Base-by-base conservation (phyloP, 2,329 filamentous ascomycete genomes). In the Penicillium italicum region DNA sequence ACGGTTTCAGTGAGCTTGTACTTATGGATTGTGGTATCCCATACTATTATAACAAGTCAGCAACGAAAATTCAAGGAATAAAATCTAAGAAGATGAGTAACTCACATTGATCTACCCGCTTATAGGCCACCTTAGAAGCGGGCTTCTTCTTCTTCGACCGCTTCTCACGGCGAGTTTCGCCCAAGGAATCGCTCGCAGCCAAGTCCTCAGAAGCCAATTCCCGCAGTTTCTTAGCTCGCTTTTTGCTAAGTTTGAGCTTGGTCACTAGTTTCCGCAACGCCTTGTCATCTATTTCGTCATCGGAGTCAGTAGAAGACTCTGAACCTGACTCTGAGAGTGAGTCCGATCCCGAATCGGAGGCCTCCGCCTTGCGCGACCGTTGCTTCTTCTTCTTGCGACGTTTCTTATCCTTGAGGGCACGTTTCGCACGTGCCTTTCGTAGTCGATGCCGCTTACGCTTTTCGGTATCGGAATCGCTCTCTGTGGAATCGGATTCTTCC, bases 1-100 rank as follows among this genome's bases (percentile, higher is more conserved):
- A 82, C 79, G 12, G 84, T 88, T 65, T 88, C 85, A n/a, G 82
- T 85, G 34, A 87, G 79, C 67, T 86, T 86, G 76, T 84, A 88
- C 62, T 86, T 83, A 69, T 86, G 83, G 43, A 83, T 82, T 3
- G 74, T 80, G 56, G 73, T 80, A 60, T 84, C 79, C 76, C 78
- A 81, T 48, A 80, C 75, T 64, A 18, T 30, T 30, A 20, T 16
- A 43, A 34, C 16, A 20, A 12, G 40, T 55, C 33, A 57, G 43
- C 43, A 45, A 50, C 9, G 3, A 8, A 22, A 11, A 12, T 0
- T 9, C n/a, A 6, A 8, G 8, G 8, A 12, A 20, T 37, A 6
- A 14, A 14, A 16, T 18, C 16, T 6, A 14, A 38, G 3, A 16
- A 33, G 20, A 28, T 3, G 24, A 42, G 5, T 16, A 26, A 67